Conservation (phyloP, 108 stramenopile species). For the Fragilaria crotonensis region DNA sequence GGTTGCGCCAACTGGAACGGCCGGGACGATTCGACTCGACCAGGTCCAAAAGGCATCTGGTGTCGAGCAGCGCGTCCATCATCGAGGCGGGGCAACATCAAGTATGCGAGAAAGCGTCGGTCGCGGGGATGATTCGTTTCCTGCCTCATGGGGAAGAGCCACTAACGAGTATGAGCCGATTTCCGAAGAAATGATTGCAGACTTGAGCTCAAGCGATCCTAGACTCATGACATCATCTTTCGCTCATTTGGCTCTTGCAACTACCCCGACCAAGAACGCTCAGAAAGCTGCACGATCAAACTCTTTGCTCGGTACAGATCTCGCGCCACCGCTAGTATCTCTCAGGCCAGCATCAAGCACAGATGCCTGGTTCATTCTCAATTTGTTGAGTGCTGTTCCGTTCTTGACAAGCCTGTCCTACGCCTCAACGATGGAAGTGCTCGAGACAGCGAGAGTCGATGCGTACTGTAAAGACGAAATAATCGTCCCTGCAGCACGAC, state of each 20-base stretch:
- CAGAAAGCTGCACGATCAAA: neutral
- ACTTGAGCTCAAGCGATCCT: neutral
- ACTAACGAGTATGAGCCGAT: slow-evolving; percentile 2
- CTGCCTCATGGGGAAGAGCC: neutral
- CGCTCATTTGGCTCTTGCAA: neutral
- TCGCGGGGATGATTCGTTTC: slow-evolving; percentile 3
- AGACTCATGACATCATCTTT: neutral
- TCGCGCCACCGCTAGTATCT: slow-evolving; percentile 45
- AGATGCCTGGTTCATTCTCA: slow-evolving; percentile 78
- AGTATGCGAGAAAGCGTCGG: neutral
- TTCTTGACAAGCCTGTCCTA: slow-evolving; percentile 65
- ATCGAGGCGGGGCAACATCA: no score
- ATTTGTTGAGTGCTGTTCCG: slow-evolving; percentile 60
- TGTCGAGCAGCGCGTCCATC: neutral
- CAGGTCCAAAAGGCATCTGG: neutral
- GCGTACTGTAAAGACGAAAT: slow-evolving; percentile 37
- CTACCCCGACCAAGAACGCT: neutral
- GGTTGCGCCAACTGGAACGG: slow-evolving; percentile 73
- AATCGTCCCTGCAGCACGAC: slow-evolving; percentile 29
- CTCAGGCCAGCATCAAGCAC: slow-evolving; percentile 60
- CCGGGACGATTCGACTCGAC: slow-evolving; percentile 63
- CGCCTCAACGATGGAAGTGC: slow-evolving; percentile 65
- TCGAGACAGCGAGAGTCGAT: slow-evolving; percentile 58
- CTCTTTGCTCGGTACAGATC: neutral
- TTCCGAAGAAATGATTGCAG: neutral